Evolutionary conservation across 2,329 filamentous ascomycete species (phyloP), one percentile per base, ranked within the genome.

Genomic region (Pyrenophora seminiperda): DNA sequence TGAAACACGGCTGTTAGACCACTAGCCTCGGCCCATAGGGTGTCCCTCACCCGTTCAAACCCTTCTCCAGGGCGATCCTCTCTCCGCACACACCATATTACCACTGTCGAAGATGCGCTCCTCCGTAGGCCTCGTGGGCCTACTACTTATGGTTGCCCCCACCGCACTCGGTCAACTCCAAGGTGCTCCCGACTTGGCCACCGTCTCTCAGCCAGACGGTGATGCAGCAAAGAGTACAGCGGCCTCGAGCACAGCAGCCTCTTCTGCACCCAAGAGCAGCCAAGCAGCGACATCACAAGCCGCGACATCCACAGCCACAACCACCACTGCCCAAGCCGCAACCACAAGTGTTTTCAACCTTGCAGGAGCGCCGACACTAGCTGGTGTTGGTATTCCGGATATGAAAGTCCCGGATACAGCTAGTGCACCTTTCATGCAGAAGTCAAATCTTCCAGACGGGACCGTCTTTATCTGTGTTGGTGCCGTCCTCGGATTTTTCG

Each of bases 401-500:
- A 80, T 91, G 3, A 82, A 85, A 19, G 87, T 97, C 2, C 94
- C 94, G 6, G 89, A 91, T 19, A 96, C 90, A 3, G 81, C 83
- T 31, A 84, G 88, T 66, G 94, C 94, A 4, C 91, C 93, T 13
- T 99, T 90, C 71, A 96, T 97, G 90, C 87, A 92, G 68, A 86
- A 87, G 65, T 95, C 91, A 1, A 86, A 76, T 44, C 80, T 92
- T 9, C 94, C 94, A 2, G 89, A 97, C 66, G 94, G 94, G 46
- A 97, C 93, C 3, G 88, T 99, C 51, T 99, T 99, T 77, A 99
- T 99, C 65, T 88, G 86, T 17, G 94, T 97, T 1, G 94, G 94
- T 37, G 89, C 91, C 19, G 87, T 91, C 20, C 83, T 99, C 5
- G 94, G 90, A 13, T 87, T 91, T 59, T 84, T 97, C 57, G 90